These are phyloP conservation scores for Ophiorrhiza pumila DNA, from an alignment of 257 asterid genomes.

Conservation along the genomic window DNA sequence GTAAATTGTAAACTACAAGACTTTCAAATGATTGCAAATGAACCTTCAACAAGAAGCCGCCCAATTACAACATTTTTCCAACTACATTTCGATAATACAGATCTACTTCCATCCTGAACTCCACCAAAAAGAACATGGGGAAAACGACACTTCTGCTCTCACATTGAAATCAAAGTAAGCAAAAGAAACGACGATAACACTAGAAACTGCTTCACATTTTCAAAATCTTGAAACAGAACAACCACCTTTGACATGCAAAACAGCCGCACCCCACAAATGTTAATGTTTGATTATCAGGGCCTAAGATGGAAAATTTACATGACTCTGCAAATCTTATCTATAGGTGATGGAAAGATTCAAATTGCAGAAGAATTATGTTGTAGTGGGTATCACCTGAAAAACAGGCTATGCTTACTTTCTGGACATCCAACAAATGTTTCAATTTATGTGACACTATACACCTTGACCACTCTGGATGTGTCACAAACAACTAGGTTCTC, in stretches of 20 bases:
- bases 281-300: not conserved
- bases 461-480: conserved; percentile 80
- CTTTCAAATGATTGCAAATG: no score
- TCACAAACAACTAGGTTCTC: conserved; percentile 87
- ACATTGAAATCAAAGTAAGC: not conserved
- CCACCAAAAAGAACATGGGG: no score
- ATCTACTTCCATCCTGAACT: not conserved
- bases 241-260: not conserved
- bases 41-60: not conserved
- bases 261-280: not conserved
- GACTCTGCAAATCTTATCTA: not conserved
- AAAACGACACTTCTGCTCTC: not conserved
- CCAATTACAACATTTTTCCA: not conserved
- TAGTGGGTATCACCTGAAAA: not conserved
- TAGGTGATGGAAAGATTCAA: not conserved
- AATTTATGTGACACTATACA: conserved; percentile 50
- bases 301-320: not conserved
- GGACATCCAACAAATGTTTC: not conserved
- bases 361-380: not conserved
- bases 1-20: no score
- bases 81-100: not conserved
- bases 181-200: not conserved
- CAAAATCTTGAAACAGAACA: not conserved
- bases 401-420: not conserved
- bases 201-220: not conserved